A percentile compares a stretch with the other conserved stretches of the same genome.
Conservation (phyloP, 768 basidiomycete species). For the Chiua virens region DNA sequence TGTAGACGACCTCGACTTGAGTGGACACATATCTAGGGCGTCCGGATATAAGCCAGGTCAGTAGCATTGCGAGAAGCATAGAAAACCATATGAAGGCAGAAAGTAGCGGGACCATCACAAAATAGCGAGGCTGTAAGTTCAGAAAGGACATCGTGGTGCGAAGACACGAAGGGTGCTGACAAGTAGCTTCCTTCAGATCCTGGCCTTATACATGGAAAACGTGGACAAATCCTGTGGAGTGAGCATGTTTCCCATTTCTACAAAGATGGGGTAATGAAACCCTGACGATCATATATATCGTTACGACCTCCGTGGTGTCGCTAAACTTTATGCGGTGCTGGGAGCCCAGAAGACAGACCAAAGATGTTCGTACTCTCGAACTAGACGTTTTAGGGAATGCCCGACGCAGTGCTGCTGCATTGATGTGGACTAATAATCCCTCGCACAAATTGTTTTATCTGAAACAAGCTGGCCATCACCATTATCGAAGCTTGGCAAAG, state of each 20-base stretch:
- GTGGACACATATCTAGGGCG: constrained; percentile 49
- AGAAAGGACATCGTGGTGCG: constrained; percentile 14
- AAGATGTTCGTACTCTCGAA: no score
- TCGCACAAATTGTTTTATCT: no score
- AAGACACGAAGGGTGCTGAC: not conserved
- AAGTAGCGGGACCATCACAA: constrained; percentile 64
- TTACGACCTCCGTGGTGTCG: no score
- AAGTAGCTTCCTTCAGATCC: not conserved
- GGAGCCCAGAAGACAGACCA: no score
- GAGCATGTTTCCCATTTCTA: not conserved
- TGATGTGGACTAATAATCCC: no score
- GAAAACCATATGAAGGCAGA: constrained; percentile 67
- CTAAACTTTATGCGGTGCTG: no score
- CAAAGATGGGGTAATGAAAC: not conserved
- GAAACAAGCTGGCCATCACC: no score
- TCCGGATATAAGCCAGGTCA: constrained; percentile 70
- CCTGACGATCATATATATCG: no score
- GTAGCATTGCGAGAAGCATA: constrained; percentile 68
- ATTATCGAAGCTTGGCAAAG: not conserved
- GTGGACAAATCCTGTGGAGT: not conserved
- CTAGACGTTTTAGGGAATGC: no score
- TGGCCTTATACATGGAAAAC: constrained; percentile 10
- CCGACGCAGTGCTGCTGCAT: no score
- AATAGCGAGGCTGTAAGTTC: constrained; percentile 48
- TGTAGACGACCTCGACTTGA: constrained; percentile 63